Percentiles rank a stretch among this genome's conserved stretches.
Conservation (phyloP, 2,329 filamentous ascomycete genomes). For the Penicillium italicum region DNA sequence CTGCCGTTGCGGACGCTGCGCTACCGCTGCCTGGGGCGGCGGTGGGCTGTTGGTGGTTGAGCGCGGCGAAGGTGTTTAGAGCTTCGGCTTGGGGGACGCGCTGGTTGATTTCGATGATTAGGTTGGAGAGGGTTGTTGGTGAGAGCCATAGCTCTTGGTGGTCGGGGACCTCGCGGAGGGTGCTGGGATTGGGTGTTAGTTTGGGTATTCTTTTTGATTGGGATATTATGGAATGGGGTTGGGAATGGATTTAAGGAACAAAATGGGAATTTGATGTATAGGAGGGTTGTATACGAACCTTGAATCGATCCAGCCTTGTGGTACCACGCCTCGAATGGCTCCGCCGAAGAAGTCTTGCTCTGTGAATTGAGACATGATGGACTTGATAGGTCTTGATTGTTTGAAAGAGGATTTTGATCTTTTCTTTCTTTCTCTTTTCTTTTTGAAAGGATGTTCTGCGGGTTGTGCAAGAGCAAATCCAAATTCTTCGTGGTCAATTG, state of each 20-base stretch:
- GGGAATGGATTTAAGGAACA: neutral
- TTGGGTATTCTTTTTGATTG: neutral
- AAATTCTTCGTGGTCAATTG: neutral
- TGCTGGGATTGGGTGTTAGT: slow-evolving; percentile 22
- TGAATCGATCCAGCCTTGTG: slow-evolving; percentile 36
- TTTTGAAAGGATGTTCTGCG: neutral
- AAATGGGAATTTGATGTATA: neutral
- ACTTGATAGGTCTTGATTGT: neutral
- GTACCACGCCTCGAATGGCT: slow-evolving; percentile 34
- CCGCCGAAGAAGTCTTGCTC: slow-evolving; percentile 36
- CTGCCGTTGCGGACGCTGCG: slow-evolving; percentile 45
- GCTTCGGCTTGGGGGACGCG: slow-evolving; percentile 54
- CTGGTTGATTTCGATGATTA: slow-evolving; percentile 89
- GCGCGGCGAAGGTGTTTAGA: slow-evolving; percentile 21
- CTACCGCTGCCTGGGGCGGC: slow-evolving; percentile 30
- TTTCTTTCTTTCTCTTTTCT: neutral
- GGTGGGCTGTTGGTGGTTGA: slow-evolving; percentile 19
- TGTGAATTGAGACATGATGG: slow-evolving; percentile 25
- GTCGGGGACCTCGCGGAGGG: slow-evolving; percentile 39
- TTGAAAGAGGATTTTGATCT: neutral
- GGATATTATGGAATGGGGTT: neutral
- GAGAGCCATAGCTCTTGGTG: slow-evolving; percentile 94
- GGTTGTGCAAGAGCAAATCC: neutral
- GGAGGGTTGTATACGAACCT: slow-evolving; percentile 27
- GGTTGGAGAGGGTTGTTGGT: slow-evolving; percentile 73